Percentiles rank a stretch among this genome's conserved stretches.
Conservation (phyloP, 2,329 filamentous ascomycete genomes). For the Botrytis deweyae region DNA sequence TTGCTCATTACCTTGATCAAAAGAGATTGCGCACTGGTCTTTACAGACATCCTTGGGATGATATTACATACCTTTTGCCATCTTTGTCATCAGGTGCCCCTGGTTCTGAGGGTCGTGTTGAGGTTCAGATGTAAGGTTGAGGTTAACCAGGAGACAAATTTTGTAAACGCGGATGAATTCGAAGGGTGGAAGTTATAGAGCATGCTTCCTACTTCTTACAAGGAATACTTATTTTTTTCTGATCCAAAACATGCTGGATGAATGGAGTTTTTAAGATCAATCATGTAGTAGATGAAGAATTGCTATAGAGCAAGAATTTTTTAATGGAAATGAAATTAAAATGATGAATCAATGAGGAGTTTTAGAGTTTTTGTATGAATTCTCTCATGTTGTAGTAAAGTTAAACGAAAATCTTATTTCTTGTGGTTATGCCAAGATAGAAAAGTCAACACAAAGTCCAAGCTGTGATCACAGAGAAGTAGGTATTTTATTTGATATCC, state of each 20-base stretch:
- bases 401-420: not conserved
- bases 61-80: conserved; percentile 92
- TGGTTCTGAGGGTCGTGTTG: conserved; percentile 81
- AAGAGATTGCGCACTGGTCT: conserved; percentile 98
- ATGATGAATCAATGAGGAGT: not conserved
- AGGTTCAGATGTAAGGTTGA: conserved; percentile 65
- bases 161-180: conserved; percentile 8
- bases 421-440: not conserved
- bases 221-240: conserved; percentile 13
- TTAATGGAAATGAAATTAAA: conserved; percentile 18
- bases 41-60: conserved; percentile 99
- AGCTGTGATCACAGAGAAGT: not conserved
- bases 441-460: not conserved
- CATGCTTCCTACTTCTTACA: conserved; percentile 17
- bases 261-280: conserved; percentile 19
- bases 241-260: conserved; percentile 8
- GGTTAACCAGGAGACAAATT: not conserved
- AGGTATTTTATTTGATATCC: not conserved
- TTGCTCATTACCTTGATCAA: conserved; percentile 99
- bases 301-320: conserved; percentile 18
- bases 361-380: not conserved
- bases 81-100: conserved; percentile 69
- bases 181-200: conserved; percentile 14
- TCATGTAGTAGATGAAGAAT: conserved; percentile 13
- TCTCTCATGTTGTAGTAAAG: no score